phyloP scores from a whole-genome alignment of 441 rosid species.

The Geranium incanum region DNA sequence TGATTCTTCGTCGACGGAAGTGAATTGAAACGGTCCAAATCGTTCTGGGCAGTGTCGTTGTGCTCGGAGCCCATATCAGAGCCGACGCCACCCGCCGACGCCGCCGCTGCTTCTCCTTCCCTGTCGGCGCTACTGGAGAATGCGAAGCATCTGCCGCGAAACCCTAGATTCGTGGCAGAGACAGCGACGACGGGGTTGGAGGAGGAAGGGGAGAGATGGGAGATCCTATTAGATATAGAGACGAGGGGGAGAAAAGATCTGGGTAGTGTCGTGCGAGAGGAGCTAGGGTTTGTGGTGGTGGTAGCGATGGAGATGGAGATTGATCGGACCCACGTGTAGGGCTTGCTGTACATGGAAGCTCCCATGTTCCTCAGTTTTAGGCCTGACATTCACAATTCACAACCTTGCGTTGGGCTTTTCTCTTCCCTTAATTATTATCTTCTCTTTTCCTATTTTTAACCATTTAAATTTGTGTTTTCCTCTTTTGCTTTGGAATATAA shows the following conservation, averaged over 20 bases:
- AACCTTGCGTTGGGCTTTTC: background rate
- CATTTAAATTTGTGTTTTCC: too few relatives aligned
- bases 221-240: background rate
- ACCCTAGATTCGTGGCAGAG: background rate
- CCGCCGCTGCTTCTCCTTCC: conserved; percentile 23
- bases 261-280: background rate
- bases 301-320: conserved; percentile 14
- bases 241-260: background rate
- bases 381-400: background rate
- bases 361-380: conserved; percentile 5
- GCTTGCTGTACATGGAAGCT: background rate
- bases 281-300: background rate
- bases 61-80: conserved; percentile 46
- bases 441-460: too few relatives aligned
- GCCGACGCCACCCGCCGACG: conserved; percentile 11
- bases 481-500: too few relatives aligned
- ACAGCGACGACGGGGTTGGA: conserved; percentile 1
- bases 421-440: background rate
- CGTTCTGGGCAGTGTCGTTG: conserved; percentile 20
- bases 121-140: conserved; percentile 1
- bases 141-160: conserved; percentile 8
- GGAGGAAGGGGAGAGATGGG: conserved; percentile 3
- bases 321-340: conserved; percentile 10
- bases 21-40: conserved; percentile 8
- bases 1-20: conserved; percentile 30